phyloP scores from a whole-genome alignment of 1,139 yeast genomes.

The Diutina scorzettiae region DNA sequence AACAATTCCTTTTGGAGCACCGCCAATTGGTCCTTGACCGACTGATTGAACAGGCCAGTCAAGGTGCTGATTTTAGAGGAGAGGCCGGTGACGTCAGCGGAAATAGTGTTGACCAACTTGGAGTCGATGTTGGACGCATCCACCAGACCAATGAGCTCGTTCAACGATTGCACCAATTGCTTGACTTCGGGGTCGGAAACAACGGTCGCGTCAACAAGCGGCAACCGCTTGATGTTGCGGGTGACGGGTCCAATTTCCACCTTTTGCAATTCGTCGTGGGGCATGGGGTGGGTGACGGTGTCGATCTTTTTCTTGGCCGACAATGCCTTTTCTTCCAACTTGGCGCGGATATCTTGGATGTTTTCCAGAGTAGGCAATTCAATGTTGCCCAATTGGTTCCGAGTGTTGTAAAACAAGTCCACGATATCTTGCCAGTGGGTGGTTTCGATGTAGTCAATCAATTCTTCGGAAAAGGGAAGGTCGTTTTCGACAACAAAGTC shows the following conservation, averaged over 20 bases:
- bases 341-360: slow-evolving; percentile 22
- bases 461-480: slow-evolving; percentile 33
- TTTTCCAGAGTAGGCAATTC: slow-evolving; percentile 22
- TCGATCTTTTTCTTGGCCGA: slow-evolving; percentile 25
- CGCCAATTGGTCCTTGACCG: slow-evolving; percentile 25
- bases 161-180: slow-evolving; percentile 37
- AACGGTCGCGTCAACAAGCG: slow-evolving; percentile 20
- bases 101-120: slow-evolving; percentile 20
- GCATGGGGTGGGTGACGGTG: slow-evolving; percentile 16
- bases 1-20: slow-evolving; percentile 39
- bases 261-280: slow-evolving; percentile 35
- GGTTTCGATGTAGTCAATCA: slow-evolving; percentile 28
- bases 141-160: slow-evolving; percentile 38
- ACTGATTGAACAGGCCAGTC: slow-evolving; percentile 29
- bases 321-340: slow-evolving; percentile 22
- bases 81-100: slow-evolving; percentile 21
- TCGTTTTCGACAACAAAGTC: slow-evolving; percentile 35
- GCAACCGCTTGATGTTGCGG: slow-evolving; percentile 21
- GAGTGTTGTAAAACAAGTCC: slow-evolving; percentile 13
- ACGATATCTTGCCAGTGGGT: slow-evolving; percentile 25
- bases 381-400: slow-evolving; percentile 14
- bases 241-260: slow-evolving; percentile 27
- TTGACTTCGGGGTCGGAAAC: slow-evolving; percentile 35
- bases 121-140: slow-evolving; percentile 27
- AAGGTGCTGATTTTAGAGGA: slow-evolving; percentile 22